Base-by-base conservation (phyloP, 2,329 filamentous ascomycete species). In the Fusarium anthophilum region DNA sequence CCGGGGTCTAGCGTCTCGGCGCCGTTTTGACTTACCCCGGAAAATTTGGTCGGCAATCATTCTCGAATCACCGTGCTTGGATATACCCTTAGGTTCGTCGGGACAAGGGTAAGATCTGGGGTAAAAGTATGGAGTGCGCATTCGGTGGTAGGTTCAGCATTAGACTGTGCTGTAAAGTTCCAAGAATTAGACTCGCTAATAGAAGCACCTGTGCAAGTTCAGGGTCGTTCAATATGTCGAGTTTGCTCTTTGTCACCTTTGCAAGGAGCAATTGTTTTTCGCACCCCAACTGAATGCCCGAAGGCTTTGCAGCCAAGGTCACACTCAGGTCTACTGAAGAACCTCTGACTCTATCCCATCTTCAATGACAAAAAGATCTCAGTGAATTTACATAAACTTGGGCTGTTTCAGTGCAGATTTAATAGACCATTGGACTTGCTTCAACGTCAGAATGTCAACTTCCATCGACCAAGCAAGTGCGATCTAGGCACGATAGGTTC, bases 11-110 rank as follows among this genome's bases (percentile, higher is more conserved):
- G 48, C 35, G 63, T 41, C 28, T 66, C 63, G 47, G 59, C 43
- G 28, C 38, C 58, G 45, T 57, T 38, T 14, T 41, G 9, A 1
- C 41, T 62, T 76, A 70, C 75, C 76, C 75, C 76, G 66, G 71
- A 71, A 73, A 68, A 2, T 66, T 51, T 24, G 54, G 73, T 75
- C 74, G 75, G 74, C 35, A 76, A 72, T 69, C 30, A 8, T 45
- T 56, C 47, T 43, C 74, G 66, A 76, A 76, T 76, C 72, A 76
- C 59, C 54, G 54, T 30, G 38, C 58, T 38, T 45, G 30, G 12
- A 44, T 43, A 12, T 28, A 3, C 18, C 4, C 26, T 54, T 30
- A 45, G 20, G 22, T 54, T 54, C 8, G 35, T 39, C 45, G 41
- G 55, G 30, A 51, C 26, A 53, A 58, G 45, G 62, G 38, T 54